These are phyloP conservation scores for Geoglossum glabrum DNA, from an alignment of 495 filamentous ascomycete species.

Conservation along the genomic window DNA sequence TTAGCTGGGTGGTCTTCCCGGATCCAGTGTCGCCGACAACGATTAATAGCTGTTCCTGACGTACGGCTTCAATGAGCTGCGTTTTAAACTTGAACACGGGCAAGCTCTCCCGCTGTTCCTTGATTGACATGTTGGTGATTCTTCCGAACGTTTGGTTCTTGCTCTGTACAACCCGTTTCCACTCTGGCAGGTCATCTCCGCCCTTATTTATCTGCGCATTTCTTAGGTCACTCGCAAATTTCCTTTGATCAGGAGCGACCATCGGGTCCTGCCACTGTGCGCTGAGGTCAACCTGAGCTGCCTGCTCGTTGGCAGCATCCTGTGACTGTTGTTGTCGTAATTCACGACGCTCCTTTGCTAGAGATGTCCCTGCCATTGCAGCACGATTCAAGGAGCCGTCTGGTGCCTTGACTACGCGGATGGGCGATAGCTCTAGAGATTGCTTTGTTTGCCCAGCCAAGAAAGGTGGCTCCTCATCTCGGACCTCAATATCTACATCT, in stretches of 20 bases:
- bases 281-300: conserved; percentile 62
- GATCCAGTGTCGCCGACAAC: conserved; percentile 96
- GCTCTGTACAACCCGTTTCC: conserved; percentile 69
- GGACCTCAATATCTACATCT: conserved; percentile 91
- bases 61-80: conserved; percentile 72
- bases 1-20: conserved; percentile 92
- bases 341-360: conserved; percentile 86
- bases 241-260: conserved; percentile 58
- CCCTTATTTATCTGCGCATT: conserved; percentile 32
- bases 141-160: conserved; percentile 72
- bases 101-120: conserved; percentile 77
- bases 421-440: conserved; percentile 81
- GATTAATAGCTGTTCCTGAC: conserved; percentile 76
- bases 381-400: conserved; percentile 90
- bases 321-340: conserved; percentile 73
- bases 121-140: conserved; percentile 79
- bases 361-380: conserved; percentile 72
- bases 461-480: conserved; percentile 93
- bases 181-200: conserved; percentile 65
- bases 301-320: conserved; percentile 59
- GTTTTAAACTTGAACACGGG: conserved; percentile 83
- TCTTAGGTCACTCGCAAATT: conserved; percentile 73
- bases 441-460: conserved; percentile 91
- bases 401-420: conserved; percentile 89
- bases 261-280: conserved; percentile 96